Conservation (phyloP, 1,139 yeast genomes). For the Kodamaea arcana region DNA sequence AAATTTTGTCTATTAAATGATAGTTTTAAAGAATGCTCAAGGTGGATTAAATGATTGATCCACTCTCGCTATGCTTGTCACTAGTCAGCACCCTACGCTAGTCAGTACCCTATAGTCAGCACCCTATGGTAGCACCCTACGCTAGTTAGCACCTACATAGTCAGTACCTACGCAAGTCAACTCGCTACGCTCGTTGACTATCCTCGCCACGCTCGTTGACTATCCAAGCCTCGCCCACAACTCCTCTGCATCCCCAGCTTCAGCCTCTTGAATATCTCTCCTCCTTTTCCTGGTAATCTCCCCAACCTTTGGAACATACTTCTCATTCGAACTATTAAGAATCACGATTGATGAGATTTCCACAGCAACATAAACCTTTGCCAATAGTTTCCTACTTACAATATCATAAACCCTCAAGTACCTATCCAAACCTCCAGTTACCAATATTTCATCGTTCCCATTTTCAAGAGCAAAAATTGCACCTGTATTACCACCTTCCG, state of each 20-base stretch:
- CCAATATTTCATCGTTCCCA: slow-evolving; percentile 30
- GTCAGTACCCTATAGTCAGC: no score
- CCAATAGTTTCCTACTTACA: slow-evolving; percentile 52
- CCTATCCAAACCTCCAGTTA: slow-evolving; percentile 81
- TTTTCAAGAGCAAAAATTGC: slow-evolving; percentile 29
- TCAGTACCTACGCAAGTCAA: no score
- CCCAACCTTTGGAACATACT: slow-evolving; percentile 10
- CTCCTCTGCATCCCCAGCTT: slow-evolving; percentile 34
- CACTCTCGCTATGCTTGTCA: no score
- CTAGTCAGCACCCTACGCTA: no score
- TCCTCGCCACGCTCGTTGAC: no score
- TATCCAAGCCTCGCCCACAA: slow-evolving; percentile 25
- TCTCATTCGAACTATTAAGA: slow-evolving; percentile 31
- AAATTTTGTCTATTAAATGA: no score
- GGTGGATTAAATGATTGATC: no score
- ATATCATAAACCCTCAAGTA: slow-evolving; percentile 75
- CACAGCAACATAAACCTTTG: slow-evolving; percentile 72
- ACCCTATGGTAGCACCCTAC: no score
- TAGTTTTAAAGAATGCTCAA: no score
- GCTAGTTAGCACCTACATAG: no score
- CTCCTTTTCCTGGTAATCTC: slow-evolving; percentile 13
- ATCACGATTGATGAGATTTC: slow-evolving; percentile 59
- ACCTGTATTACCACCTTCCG: slow-evolving; percentile 45
- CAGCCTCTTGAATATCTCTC: slow-evolving; percentile 23
- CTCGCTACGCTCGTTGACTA: no score